phyloP scores from a whole-genome alignment of 139 green algal genomes.

The Chlorella sp. region DNA sequence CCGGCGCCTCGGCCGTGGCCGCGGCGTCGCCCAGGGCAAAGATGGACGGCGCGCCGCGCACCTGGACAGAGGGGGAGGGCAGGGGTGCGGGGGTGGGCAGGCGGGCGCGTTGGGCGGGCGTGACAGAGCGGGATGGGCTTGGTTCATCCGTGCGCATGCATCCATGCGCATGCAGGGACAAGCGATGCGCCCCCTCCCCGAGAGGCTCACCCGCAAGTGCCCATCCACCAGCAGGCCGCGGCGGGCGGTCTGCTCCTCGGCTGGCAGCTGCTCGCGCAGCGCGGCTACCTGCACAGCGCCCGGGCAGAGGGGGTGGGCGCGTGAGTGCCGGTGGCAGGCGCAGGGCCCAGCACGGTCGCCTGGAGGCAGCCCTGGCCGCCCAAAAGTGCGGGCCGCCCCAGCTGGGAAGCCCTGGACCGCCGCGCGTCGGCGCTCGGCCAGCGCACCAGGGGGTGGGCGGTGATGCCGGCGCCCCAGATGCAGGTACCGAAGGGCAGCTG shows the following conservation, averaged over 20 bases:
- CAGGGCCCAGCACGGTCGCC: no score
- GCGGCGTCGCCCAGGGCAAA: conserved; percentile 51
- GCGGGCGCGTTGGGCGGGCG: no score
- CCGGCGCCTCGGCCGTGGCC: conserved; percentile 37
- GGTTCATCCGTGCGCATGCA: no score
- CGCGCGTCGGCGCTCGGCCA: conserved; percentile 1
- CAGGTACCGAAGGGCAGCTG: conserved; percentile 48
- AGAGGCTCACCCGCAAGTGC: conserved; percentile 43
- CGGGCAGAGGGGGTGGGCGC: no score
- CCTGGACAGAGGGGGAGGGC: no score
- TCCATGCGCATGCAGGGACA: no score
- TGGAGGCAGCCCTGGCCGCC: no score
- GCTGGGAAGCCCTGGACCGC: no score
- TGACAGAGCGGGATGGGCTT: no score
- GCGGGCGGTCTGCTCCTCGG: conserved; percentile 17
- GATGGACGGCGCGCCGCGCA: conserved; percentile 40
- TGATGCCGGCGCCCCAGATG: conserved; percentile 60
- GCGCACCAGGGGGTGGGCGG: conserved; percentile 46
- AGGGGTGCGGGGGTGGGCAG: no score
- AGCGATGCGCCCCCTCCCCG: no score
- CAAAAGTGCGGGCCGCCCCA: no score
- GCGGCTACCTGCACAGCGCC: not conserved
- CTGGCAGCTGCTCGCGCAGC: conserved; percentile 13
- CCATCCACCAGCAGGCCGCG: conserved; percentile 26
- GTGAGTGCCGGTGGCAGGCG: not conserved